Base-by-base conservation (phyloP, 139 green algal genomes). In the Penium margaritaceum region DNA sequence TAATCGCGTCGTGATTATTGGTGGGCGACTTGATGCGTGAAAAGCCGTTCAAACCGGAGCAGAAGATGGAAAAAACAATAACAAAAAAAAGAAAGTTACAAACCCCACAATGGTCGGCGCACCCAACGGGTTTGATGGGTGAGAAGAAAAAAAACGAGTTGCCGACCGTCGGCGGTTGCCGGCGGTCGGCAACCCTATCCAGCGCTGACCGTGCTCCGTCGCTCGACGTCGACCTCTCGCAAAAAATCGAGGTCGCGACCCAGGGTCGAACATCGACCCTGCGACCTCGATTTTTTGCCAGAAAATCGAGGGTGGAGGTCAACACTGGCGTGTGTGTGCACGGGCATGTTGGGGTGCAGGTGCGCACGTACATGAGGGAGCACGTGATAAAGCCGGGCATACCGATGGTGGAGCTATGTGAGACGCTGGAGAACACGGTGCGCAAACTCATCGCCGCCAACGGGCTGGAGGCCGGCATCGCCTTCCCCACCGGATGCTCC, bases 401-500 rank as follows among this genome's bases (percentile, higher is more conserved):
- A 53, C 61, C 77, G 9, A 85, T 98, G 66, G 86, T 85, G 0
- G 84, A 96, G 64, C 88, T 99, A 77, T 96, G 90, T 76, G 92
- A 99, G 85, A 88, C 84, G 74, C 86, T 98, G 67, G 95, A 99
- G 81, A 81, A 93, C 80, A 81, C 58, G 1, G 87, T 95, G 61
- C 82, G 95, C 7, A 84, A 74, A 43, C 90, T 99, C 15, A 96
- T 99, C 27, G 85, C 92, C 32, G 95, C 82, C 24, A 86, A 86
- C 29, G 95, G 95, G 2, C 79, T 99, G 21, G 85, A 97, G 21
- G 89, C 90, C 19, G 92, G 92, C 72, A 92, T 95, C 43, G 89
- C 89, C 58, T 95, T 95, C 81, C 89, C 89, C 65, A 95, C 91
- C 7, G 90, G 95, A 54, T 99, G 95, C 89, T 93, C 85, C 7